Percentiles rank a stretch among this genome's conserved stretches.
Conservation (phyloP, 1,284 basidiomycete species). For the Irpex sp. region DNA sequence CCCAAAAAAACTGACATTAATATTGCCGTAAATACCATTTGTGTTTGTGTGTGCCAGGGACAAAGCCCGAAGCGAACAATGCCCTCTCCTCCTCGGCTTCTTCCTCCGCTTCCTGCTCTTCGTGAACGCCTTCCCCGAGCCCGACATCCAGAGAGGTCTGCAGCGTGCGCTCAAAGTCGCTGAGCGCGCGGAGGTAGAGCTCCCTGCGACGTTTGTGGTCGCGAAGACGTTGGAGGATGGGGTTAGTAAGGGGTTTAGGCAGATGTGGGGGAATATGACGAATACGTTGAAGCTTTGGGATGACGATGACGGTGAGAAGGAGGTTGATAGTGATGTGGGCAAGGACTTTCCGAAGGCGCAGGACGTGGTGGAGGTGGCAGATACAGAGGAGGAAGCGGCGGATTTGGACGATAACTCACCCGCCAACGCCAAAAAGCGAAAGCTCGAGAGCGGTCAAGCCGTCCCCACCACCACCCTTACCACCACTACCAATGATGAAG, state of each 20-base stretch:
- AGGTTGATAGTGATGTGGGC: too few relatives aligned
- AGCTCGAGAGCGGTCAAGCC: slow-evolving; percentile 3
- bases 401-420: background rate
- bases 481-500: slow-evolving; percentile 17
- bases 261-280: slow-evolving; percentile 41
- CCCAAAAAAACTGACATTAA: too few relatives aligned
- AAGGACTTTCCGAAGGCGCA: background rate
- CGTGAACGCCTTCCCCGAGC: slow-evolving; percentile 46
- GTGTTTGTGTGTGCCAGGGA: too few relatives aligned
- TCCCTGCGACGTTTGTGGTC: slow-evolving; percentile 50
- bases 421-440: slow-evolving; percentile 8
- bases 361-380: background rate
- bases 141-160: slow-evolving; percentile 35
- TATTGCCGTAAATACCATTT: too few relatives aligned
- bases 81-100: slow-evolving; percentile 53
- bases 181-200: slow-evolving; percentile 47
- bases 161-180: slow-evolving; percentile 41
- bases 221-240: slow-evolving; percentile 50
- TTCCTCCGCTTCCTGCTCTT: slow-evolving; percentile 59
- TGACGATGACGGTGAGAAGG: slow-evolving; percentile 11
- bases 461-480: slow-evolving; percentile 18
- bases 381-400: background rate
- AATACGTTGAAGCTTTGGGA: slow-evolving; percentile 7
- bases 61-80: slow-evolving; percentile 24
- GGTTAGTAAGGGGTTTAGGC: slow-evolving; percentile 41